Percentiles rank a stretch among this genome's conserved stretches.
phyloP scores from a whole-genome alignment of 2,329 filamentous ascomycete genomes.

The Diaporthe capsici region DNA sequence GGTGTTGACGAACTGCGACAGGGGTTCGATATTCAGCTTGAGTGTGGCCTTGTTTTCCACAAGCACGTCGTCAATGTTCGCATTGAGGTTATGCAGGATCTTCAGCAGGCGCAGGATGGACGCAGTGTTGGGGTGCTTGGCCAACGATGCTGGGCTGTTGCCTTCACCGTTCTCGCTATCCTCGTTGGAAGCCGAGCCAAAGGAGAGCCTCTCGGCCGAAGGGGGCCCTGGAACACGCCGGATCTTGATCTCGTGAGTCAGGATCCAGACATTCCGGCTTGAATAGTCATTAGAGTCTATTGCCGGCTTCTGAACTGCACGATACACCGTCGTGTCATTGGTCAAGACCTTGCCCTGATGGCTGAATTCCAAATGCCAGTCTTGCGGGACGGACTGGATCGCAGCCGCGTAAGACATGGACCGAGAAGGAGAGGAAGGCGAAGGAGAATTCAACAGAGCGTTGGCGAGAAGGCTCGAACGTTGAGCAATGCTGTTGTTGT shows the following conservation, averaged over 20 bases:
- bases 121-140: slow-evolving; percentile 86
- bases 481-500: slow-evolving; percentile 54
- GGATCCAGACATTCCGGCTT: slow-evolving; percentile 88
- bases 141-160: slow-evolving; percentile 82
- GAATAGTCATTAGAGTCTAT: slow-evolving; percentile 72
- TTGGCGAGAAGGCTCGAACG: slow-evolving; percentile 58
- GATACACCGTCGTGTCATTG: slow-evolving; percentile 95
- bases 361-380: slow-evolving; percentile 98
- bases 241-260: slow-evolving; percentile 92
- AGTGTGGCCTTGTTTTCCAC: slow-evolving; percentile 80
- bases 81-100: slow-evolving; percentile 92
- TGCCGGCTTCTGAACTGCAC: slow-evolving; percentile 82
- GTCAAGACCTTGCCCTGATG: slow-evolving; percentile 86
- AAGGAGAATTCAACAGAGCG: slow-evolving; percentile 60
- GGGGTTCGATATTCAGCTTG: slow-evolving; percentile 82
- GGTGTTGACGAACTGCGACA: slow-evolving; percentile 97
- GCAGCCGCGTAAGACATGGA: slow-evolving; percentile 88
- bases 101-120: slow-evolving; percentile 90
- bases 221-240: slow-evolving; percentile 87
- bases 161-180: slow-evolving; percentile 67
- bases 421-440: slow-evolving; percentile 69
- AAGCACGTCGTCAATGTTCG: slow-evolving; percentile 92
- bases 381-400: slow-evolving; percentile 83
- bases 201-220: slow-evolving; percentile 77
- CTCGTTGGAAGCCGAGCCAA: slow-evolving; percentile 67